A percentile compares a stretch with the other conserved stretches of the same genome.
Conservation (phyloP, 1,284 basidiomycete genomes). For the Cryptococcus neoformans region DNA sequence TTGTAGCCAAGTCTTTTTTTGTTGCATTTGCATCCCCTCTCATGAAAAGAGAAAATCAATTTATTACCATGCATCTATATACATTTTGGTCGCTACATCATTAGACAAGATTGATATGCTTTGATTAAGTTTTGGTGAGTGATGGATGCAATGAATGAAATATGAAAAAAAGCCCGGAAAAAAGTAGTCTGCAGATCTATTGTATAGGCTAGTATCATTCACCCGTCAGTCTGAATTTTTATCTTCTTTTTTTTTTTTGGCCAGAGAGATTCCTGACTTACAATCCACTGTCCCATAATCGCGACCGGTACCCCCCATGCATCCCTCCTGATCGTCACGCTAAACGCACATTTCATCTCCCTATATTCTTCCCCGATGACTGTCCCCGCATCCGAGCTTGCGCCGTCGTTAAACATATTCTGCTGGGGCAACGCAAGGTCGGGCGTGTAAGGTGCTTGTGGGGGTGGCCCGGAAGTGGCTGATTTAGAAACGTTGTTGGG, state of each 20-base stretch:
- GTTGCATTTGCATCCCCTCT: no score
- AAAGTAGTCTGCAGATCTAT: background rate
- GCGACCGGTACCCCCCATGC: constrained; percentile 87
- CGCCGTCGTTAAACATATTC: constrained; percentile 3
- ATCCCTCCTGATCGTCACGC: constrained; percentile 89
- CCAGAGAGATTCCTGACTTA: constrained; percentile 16
- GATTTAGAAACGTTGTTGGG: constrained; percentile 4
- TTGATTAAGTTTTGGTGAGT: no score
- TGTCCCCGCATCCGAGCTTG: constrained; percentile 2
- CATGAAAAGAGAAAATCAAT: background rate
- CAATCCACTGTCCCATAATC: constrained; percentile 63
- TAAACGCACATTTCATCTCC: constrained; percentile 89
- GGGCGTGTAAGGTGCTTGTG: constrained; percentile 8
- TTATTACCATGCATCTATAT: background rate
- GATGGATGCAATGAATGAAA: no score
- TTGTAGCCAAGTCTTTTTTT: background rate
- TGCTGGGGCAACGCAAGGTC: constrained; percentile 20
- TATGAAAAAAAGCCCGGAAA: background rate
- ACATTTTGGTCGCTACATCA: background rate
- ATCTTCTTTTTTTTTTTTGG: background rate
- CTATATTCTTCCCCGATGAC: constrained; percentile 56
- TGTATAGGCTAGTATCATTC: background rate
- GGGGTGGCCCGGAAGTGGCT: constrained; percentile 7
- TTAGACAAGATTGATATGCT: no score
- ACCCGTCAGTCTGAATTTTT: background rate